Evolutionary conservation across 2,329 filamentous ascomycete species (phyloP).

Genomic region (Rachicladosporium sp.): DNA sequence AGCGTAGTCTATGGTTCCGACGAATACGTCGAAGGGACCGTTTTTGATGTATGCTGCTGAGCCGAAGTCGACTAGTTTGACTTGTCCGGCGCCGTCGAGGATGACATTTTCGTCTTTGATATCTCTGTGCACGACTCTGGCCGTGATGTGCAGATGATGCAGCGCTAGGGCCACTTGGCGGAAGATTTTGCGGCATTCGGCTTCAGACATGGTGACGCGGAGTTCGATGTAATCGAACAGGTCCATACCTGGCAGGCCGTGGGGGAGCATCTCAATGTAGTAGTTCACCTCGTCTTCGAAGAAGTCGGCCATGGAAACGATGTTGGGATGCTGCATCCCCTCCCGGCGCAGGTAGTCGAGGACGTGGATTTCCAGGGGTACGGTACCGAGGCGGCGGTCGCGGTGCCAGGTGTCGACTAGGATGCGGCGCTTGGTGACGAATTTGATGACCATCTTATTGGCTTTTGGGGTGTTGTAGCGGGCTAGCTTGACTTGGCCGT

Average conservation of each 20-base stretch:
- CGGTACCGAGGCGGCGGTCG: constrained; percentile 82
- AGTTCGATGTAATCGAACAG: constrained; percentile 98
- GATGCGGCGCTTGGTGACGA: constrained; percentile 92
- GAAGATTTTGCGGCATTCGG: constrained; percentile 89
- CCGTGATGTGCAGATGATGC: constrained; percentile 81
- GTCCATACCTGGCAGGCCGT: constrained; percentile 94
- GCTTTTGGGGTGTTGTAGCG: constrained; percentile 61
- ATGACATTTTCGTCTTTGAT: constrained; percentile 99
- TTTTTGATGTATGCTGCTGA: constrained; percentile 97
- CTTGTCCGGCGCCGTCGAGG: constrained; percentile 83
- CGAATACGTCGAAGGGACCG: constrained; percentile 96
- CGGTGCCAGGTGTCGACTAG: constrained; percentile 97
- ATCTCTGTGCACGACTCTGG: constrained; percentile 86
- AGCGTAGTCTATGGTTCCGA: constrained; percentile 97
- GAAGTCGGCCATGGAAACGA: constrained; percentile 58
- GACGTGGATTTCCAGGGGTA: constrained; percentile 93
- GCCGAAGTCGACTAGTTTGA: constrained; percentile 97
- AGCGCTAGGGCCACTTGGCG: constrained; percentile 82
- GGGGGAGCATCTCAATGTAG: constrained; percentile 96
- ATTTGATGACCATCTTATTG: constrained; percentile 89
- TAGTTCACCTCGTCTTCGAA: constrained; percentile 80
- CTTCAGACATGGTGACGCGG: constrained; percentile 89
- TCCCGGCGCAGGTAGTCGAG: constrained; percentile 79
- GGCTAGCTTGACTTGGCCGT: constrained; percentile 92
- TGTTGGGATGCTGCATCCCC: constrained; percentile 50